Evolutionary conservation across 352 stramenopile species (phyloP), one percentile per base, ranked within the genome.

Genomic region (Phytopythium mirpurense): DNA sequence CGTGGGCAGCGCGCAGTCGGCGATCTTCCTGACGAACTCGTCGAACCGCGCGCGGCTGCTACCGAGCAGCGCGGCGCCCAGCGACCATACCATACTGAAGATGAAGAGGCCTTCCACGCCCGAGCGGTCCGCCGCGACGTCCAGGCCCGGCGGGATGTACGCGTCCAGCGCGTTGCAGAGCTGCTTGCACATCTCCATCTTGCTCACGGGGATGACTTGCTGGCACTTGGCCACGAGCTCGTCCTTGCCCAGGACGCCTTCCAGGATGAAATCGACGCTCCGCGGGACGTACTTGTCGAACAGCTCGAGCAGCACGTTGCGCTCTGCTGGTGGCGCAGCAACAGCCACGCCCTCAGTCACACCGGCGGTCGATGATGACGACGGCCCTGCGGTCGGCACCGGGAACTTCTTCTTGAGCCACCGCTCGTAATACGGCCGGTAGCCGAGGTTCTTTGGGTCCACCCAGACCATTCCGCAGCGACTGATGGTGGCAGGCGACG

Each of bases 401-500:
- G 84, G 83, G 44, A 78, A 95, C 41, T 93, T 89, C 54, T 92
- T 91, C 48, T 95, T 90, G 15, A 98, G 68, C 95, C 95, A 98
- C 1, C 92, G 77, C 55, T 98, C 93, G 60, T 95, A 98, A 68
- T 95, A 98, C 18, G 95, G 95, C 16, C 79, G 72, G 60, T 97
- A 98, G 2, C 95, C 95, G 7, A 98, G 67, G 56, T 98, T 98
- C 66, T 98, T 97, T 0, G 95, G 95, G 49, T 98, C 94, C 5
- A 98, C 94, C 91, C 95, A 98, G 14, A 98, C 93, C 95, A 98
- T 98, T 3, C 95, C 95, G 63, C 94, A 98, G 3, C 95, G 87
- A 61, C 80, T 96, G 42, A 98, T 98, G 0, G 93, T 98, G 14
- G 93, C 94, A 1, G 95, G 95, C 5, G 88, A 98, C 6, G 94